Evolutionary conservation across 768 basidiomycete genomes (phyloP), one percentile per base, ranked within the genome.

Genomic region (Polyporus arcularius): DNA sequence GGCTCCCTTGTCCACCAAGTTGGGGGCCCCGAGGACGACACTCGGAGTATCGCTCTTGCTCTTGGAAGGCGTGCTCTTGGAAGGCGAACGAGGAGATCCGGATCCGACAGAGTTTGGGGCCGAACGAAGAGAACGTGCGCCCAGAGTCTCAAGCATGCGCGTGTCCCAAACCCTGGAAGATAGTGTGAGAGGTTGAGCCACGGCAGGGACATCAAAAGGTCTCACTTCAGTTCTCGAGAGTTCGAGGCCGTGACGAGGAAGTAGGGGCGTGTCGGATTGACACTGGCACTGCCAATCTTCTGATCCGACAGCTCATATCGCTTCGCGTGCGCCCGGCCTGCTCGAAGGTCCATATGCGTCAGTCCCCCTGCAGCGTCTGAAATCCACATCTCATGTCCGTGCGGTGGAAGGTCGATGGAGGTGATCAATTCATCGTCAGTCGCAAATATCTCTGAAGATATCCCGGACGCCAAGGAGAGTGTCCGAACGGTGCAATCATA

Each of bases 321-420:
- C 46, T 81, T 78, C 5, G 80, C 79, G 39, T 82, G 82, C 1
- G 79, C 78, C 49, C 79, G 76, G 68, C 75, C 73, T 40, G 90
- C 81, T 15, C 92, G 86, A 40, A 93, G 74, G 71, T 94, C 92
- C 21, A 90, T 73, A 62, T 91, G 92, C 7, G 88, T 90, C 4
- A 85, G 77, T 26, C 90, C 88, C 15, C 92, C 92, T 7, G 73
- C 64, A 3, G 76, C 80, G 70, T 94, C 92, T 1, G 90, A 90
- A 55, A 94, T 80, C 92, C 92, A 94, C 81, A 94, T 83, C 69
- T 93, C 91, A 52, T 88, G 77, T 0, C 92, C 92, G 3, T 76
- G 75, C 0, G 87, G 84, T 0, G 83, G 73, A 12, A 92, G 66
- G 63, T 94, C 92, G 53, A 94, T 77, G 64, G 85, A 86, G n/a